Conservation (phyloP, 176 grass and related monocot genomes). For the Zoysia pacifica region DNA sequence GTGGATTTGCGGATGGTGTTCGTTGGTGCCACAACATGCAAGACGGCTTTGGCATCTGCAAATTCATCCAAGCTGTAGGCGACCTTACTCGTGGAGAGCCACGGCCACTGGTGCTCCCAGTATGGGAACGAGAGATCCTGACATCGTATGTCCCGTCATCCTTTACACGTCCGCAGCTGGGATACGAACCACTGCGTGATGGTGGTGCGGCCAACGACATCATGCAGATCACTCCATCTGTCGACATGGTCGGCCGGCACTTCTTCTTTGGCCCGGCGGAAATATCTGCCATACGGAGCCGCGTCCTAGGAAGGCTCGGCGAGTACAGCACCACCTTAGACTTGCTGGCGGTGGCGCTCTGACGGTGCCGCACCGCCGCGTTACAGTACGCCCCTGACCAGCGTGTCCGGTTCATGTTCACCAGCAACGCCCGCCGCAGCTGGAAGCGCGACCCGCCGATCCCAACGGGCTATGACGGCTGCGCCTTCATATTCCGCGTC, state of each 20-base stretch:
- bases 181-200: neutral
- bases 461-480: neutral
- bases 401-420: neutral
- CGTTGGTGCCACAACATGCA: neutral
- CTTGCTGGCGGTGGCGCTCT: neutral
- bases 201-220: neutral
- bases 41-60: too few species aligned
- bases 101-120: too few species aligned
- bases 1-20: neutral
- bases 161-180: neutral
- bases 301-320: neutral
- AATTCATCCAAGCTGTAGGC: too few species aligned
- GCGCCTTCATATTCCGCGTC: conserved; percentile 3
- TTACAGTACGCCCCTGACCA: neutral
- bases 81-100: too few species aligned
- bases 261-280: conserved; percentile 54
- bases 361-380: neutral
- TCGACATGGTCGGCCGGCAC: conserved; percentile 20
- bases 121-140: conserved; percentile 7
- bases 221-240: neutral
- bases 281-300: neutral
- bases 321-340: neutral
- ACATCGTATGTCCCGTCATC: neutral
- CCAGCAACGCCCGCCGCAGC: neutral
- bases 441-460: neutral